Percentiles rank a stretch among this genome's conserved stretches.
Evolutionary conservation across 352 stramenopile species (phyloP).

Genomic region (Phytophthora nicotianae): DNA sequence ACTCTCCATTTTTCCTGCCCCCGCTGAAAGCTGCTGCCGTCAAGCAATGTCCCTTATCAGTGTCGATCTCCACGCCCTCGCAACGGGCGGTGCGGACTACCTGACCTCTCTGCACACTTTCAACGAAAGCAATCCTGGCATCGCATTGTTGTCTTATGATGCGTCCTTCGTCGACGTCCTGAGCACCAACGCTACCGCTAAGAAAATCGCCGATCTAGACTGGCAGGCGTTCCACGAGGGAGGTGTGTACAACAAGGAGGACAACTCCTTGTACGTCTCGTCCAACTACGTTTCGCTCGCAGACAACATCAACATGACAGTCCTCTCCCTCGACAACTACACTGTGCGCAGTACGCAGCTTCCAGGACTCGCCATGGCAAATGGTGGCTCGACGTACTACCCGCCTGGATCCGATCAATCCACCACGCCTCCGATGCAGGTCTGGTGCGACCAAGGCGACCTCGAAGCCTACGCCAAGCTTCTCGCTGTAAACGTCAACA

Average conservation of each 20-base stretch:
- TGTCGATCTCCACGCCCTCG: slow-evolving; percentile 25
- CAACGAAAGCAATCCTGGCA: slow-evolving; percentile 19
- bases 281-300: slow-evolving; percentile 22
- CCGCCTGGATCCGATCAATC: slow-evolving; percentile 16
- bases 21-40: neutral
- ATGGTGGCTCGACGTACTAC: slow-evolving; percentile 26
- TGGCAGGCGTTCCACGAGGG: slow-evolving; percentile 29
- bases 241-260: slow-evolving; percentile 28
- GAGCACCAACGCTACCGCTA: slow-evolving; percentile 6
- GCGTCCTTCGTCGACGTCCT: slow-evolving; percentile 17
- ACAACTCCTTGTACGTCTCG: slow-evolving; percentile 28
- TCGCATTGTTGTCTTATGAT: slow-evolving; percentile 25
- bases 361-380: slow-evolving; percentile 15
- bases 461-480: slow-evolving; percentile 17
- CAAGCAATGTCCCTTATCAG: slow-evolving; percentile 22
- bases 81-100: slow-evolving; percentile 21
- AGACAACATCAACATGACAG: slow-evolving; percentile 30
- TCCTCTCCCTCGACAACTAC: slow-evolving; percentile 21
- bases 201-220: slow-evolving; percentile 13
- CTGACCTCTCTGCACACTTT: slow-evolving; percentile 20
- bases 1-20: slow-evolving; percentile 10
- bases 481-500: slow-evolving; percentile 26
- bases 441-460: slow-evolving; percentile 30
- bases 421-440: slow-evolving; percentile 22
- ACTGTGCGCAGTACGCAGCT: slow-evolving; percentile 23